Percentiles rank a stretch among this genome's conserved stretches.
Conservation (phyloP, 805 yeast genomes). For the Sugiyamaella floridensis region DNA sequence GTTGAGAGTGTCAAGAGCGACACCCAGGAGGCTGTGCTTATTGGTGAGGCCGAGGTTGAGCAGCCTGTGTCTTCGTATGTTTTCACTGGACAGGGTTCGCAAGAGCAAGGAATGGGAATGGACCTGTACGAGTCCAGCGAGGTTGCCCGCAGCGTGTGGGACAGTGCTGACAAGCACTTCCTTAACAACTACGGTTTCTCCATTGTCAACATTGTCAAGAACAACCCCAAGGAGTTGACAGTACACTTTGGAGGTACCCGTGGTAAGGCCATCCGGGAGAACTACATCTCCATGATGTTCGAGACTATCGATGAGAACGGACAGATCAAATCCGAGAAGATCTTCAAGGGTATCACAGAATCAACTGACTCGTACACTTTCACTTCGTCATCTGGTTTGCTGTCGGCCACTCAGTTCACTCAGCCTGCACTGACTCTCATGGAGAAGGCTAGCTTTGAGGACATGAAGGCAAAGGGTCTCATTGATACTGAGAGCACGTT, state of each 20-base stretch:
- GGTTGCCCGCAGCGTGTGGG: conserved; percentile 96
- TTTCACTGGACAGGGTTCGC: conserved; percentile 99
- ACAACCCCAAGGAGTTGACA: conserved; percentile 92
- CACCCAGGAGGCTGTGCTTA: conserved; percentile 67
- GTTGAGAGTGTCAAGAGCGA: conserved; percentile 81
- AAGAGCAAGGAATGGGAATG: conserved; percentile 99
- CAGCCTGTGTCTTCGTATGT: conserved; percentile 96
- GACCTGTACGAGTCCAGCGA: conserved; percentile 85
- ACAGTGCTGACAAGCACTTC: conserved; percentile 92
- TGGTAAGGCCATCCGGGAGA: conserved; percentile 91
- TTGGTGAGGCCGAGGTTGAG: conserved; percentile 97
- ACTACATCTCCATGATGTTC: conserved; percentile 94
- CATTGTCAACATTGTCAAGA: conserved; percentile 86
- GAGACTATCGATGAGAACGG: conserved; percentile 89
- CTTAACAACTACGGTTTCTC: conserved; percentile 94
- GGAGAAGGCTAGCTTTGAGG: conserved; percentile 99
- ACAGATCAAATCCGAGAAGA: conserved; percentile 79
- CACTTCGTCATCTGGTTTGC: conserved; percentile 86
- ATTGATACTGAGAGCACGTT: conserved; percentile 89
- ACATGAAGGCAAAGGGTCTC: conserved; percentile 90
- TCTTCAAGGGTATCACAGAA: conserved; percentile 85
- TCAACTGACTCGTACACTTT: conserved; percentile 80
- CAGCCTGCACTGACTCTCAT: conserved; percentile 98
- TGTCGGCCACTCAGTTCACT: conserved; percentile 97
- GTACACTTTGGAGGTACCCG: conserved; percentile 97